A percentile compares a stretch with the other conserved stretches of the same genome.
Conservation (phyloP, 768 basidiomycete genomes). For the Hysterangium stoloniferum region DNA sequence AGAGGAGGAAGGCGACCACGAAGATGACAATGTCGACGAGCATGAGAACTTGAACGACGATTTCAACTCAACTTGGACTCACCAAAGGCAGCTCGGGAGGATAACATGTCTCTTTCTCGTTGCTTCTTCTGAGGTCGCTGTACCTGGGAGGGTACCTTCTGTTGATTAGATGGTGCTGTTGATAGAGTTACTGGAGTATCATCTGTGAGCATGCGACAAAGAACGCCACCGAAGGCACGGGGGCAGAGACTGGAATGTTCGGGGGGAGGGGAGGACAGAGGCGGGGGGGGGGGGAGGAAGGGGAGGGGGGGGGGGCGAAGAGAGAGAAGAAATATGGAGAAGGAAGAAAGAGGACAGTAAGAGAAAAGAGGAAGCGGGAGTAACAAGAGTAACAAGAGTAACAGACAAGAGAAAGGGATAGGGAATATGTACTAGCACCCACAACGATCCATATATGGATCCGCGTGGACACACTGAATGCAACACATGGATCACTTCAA, state of each 20-base stretch:
- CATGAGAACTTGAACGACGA: neutral
- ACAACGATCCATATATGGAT: slow-evolving; percentile 13
- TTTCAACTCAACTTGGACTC: no score
- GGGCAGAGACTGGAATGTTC: neutral
- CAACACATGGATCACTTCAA: neutral
- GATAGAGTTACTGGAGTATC: no score
- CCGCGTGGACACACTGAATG: slow-evolving; percentile 8
- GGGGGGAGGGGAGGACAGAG: slow-evolving; percentile 12
- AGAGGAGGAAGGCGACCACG: neutral
- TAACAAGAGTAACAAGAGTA: slow-evolving; percentile 4
- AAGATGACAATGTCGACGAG: neutral
- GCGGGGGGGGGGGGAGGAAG: slow-evolving; percentile 13
- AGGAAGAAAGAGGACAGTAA: neutral
- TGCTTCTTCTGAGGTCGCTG: no score
- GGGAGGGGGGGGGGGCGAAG: slow-evolving; percentile 8
- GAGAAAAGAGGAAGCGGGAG: slow-evolving; percentile 10
- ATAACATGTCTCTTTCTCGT: neutral
- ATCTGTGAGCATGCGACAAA: neutral
- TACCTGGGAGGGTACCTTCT: no score
- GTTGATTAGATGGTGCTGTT: no score
- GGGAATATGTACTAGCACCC: slow-evolving; percentile 10
- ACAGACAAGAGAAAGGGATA: neutral
- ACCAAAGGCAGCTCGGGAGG: slow-evolving; percentile 8
- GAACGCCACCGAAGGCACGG: neutral
- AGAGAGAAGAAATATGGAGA: slow-evolving; percentile 5